Evolutionary conservation across 768 basidiomycete genomes (phyloP).

Genomic region (Lactarius hengduanensis): DNA sequence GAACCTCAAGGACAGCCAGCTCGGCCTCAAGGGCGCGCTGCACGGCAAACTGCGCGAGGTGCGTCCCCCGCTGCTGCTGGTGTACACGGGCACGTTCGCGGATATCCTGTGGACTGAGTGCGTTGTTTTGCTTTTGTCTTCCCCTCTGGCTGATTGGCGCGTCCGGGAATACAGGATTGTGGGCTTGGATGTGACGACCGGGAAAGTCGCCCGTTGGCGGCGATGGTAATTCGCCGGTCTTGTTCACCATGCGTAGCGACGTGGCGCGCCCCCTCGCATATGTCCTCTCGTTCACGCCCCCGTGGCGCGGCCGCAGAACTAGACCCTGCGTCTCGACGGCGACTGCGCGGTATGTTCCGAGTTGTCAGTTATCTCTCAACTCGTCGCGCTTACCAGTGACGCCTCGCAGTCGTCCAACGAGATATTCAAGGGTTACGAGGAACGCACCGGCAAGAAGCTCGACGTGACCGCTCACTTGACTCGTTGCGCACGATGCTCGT

Average conservation of each 20-base stretch:
- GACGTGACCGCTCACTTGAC: constrained; percentile 16
- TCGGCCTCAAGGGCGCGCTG: constrained; percentile 15
- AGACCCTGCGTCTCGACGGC: constrained; percentile 25
- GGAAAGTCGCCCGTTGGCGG: constrained; percentile 25
- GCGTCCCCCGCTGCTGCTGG: constrained; percentile 24
- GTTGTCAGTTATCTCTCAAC: not conserved
- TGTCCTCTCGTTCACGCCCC: constrained; percentile 24
- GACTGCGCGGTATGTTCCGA: constrained; percentile 21
- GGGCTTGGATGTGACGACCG: constrained; percentile 18
- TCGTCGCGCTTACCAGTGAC: not conserved
- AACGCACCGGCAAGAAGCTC: constrained; percentile 24
- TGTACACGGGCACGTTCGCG: constrained; percentile 26
- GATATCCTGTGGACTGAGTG: constrained; percentile 21
- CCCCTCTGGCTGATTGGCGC: not conserved
- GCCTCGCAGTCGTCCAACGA: constrained; percentile 26
- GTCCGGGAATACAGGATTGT: constrained; percentile 3
- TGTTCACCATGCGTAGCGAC: constrained; percentile 28
- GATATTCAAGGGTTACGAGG: constrained; percentile 23
- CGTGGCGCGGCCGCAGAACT: constrained; percentile 20
- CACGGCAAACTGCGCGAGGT: constrained; percentile 23
- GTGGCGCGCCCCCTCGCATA: constrained; percentile 28
- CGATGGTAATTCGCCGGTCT: constrained; percentile 23
- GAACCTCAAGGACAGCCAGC: constrained; percentile 10
- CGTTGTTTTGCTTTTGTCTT: not conserved
- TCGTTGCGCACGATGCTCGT: constrained; percentile 20